Evolutionary conservation across 2,329 filamentous ascomycete species (phyloP), one percentile per base, ranked within the genome.

Genomic region (Talaromyces sp.): DNA sequence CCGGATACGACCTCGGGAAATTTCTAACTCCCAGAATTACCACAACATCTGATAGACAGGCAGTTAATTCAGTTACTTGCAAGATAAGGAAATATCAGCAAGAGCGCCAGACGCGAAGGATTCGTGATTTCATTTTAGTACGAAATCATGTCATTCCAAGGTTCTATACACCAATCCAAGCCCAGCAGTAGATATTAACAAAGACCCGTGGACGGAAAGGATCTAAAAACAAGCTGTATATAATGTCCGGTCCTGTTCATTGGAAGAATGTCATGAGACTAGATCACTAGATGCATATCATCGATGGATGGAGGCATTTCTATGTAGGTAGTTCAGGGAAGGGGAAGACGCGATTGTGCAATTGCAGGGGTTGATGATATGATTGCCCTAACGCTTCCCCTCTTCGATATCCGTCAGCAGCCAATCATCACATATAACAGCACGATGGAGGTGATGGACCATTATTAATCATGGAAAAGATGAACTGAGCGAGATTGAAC

Each of bases 331-430:
- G 1, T 46, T n/a, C n/a, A n/a, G n/a, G n/a, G 43, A 46, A 37
- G 36, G 52, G 19, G 31, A 36, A 21, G 28, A 31, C 6, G 13
- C 25, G 53, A 55, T 55, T 58, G 61, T 65, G 70, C 59, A 63
- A 73, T 72, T 63, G 33, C 37, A 54, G 52, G 37, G 53, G 58
- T 35, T 50, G 63, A 72, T 73, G 70, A 68, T 66, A 68, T 68
- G 69, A 70, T 71, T 53, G 54, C 33, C 41, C 51, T 55, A 55
- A 51, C 33, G n/a, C 39, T 37, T 52, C 48, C 57, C 48, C 57
- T 45, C 53, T 33, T 39, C 31, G 54, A 41, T 28, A 41, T 19
- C 9, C 5, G 13, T 3, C 17, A 21, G 21, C 35, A 3, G 36
- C 36, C 37, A 22, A 41, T 36, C 11, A 21, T 28, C 46, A 10